Percentiles rank a stretch among this genome's conserved stretches.
Conservation (phyloP, 495 filamentous ascomycete genomes). For the Daldinia vernicosa region DNA sequence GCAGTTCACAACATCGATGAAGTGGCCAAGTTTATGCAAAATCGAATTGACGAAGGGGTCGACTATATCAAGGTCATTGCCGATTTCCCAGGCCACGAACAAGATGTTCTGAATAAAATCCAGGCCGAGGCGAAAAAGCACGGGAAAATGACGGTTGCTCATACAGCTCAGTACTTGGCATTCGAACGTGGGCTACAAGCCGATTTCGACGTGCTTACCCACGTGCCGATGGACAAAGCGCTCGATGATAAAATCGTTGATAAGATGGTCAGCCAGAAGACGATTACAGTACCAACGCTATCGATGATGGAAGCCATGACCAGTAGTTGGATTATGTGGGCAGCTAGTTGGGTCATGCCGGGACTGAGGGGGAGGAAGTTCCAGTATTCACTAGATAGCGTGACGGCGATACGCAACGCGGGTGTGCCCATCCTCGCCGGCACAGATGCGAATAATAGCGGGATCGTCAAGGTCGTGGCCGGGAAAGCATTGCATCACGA, state of each 20-base stretch:
- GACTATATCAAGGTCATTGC: conserved; percentile 54
- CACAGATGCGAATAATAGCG: conserved; percentile 43
- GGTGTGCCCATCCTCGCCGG: conserved; percentile 47
- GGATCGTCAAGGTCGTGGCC: conserved; percentile 29
- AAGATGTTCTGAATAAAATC: conserved; percentile 41
- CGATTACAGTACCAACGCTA: conserved; percentile 45
- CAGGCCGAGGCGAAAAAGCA: conserved; percentile 37
- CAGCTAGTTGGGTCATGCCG: conserved; percentile 17
- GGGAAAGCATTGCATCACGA: conserved; percentile 43
- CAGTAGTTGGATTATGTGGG: conserved; percentile 33
- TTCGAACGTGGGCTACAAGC: conserved; percentile 41
- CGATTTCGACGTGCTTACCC: conserved; percentile 44
- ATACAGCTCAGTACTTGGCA: conserved; percentile 37
- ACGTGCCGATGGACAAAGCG: conserved; percentile 42
- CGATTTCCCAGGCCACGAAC: conserved; percentile 45
- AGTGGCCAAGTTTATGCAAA: conserved; percentile 45
- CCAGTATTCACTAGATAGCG: conserved; percentile 31
- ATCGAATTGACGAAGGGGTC: conserved; percentile 42
- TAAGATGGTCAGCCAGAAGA: conserved; percentile 33
- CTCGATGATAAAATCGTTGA: conserved; percentile 31
- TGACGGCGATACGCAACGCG: conserved; percentile 36
- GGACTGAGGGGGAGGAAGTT: conserved; percentile 26
- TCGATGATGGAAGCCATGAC: conserved; percentile 40
- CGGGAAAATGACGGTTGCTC: conserved; percentile 41
- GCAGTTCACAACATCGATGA: conserved; percentile 44